A percentile compares a stretch with the other conserved stretches of the same genome.
These are phyloP conservation scores for Thalassiosira hispida DNA, from an alignment of 352 stramenopile genomes.

Conservation along the genomic window DNA sequence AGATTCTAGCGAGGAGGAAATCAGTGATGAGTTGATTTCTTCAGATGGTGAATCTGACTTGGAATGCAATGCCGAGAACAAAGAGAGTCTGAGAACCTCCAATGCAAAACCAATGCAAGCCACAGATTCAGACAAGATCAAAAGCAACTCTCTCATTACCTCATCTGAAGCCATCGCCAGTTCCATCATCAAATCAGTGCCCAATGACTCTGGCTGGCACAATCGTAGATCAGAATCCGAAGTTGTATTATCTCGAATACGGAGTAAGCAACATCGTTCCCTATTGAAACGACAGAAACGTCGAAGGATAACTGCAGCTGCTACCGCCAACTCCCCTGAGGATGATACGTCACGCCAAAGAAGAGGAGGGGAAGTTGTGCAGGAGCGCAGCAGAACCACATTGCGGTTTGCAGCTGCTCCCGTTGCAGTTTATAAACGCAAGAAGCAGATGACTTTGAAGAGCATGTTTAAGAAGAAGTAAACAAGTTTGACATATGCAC, in stretches of 20 bases:
- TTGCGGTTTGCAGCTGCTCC: constrained; percentile 44
- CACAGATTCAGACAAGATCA: neutral
- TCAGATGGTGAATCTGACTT: constrained; percentile 6
- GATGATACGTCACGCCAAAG: neutral
- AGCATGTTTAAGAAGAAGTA: constrained; percentile 38
- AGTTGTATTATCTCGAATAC: constrained; percentile 25
- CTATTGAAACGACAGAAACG: constrained; percentile 27
- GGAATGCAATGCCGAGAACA: neutral
- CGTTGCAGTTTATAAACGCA: constrained; percentile 30
- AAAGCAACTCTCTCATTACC: constrained; percentile 32
- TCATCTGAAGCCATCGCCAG: constrained; percentile 37
- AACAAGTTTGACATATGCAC: neutral
- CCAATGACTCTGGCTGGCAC: constrained; percentile 19
- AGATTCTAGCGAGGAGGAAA: constrained; percentile 11
- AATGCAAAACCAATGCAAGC: neutral
- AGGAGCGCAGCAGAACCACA: constrained; percentile 1
- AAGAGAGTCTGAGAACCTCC: neutral
- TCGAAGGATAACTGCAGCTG: neutral
- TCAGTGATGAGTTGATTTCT: constrained; percentile 35
- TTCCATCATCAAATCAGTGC: constrained; percentile 24
- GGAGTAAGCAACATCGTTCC: constrained; percentile 5
- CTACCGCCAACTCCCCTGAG: neutral
- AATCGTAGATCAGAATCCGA: constrained; percentile 30
- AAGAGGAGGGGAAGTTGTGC: neutral
- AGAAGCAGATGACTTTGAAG: constrained; percentile 47